Conservation (phyloP, 768 basidiomycete species). For the Rhodotorula babjevae region DNA sequence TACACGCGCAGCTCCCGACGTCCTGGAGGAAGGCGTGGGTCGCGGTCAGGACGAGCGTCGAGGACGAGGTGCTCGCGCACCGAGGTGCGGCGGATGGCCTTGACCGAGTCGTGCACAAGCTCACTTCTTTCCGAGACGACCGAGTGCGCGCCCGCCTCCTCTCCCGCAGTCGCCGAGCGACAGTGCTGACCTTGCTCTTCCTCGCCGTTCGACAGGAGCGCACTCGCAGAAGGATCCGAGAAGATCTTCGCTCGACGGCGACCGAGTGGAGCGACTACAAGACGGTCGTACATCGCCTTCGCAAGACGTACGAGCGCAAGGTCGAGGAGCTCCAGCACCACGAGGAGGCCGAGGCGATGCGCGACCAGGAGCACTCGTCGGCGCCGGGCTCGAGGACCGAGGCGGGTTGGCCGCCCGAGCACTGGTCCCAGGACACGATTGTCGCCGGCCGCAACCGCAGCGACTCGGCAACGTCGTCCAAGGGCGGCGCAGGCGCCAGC, state of each 20-base stretch:
- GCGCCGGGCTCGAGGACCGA: neutral
- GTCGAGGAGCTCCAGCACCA: constrained; percentile 39
- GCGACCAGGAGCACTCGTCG: neutral
- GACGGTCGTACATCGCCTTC: constrained; percentile 25
- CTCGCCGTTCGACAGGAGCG: constrained; percentile 27
- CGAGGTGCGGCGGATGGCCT: constrained; percentile 5
- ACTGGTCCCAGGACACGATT: constrained; percentile 4
- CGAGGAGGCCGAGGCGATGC: constrained; percentile 28
- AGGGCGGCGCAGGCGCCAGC: neutral
- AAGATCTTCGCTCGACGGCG: constrained; percentile 31
- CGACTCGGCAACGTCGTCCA: constrained; percentile 14
- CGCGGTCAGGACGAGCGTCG: constrained; percentile 14
- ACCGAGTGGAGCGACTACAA: constrained; percentile 39
- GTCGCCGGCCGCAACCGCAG: constrained; percentile 10
- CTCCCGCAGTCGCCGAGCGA: neutral
- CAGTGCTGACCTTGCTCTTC: neutral
- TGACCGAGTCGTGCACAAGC: constrained; percentile 7
- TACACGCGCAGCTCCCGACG: constrained; percentile 11
- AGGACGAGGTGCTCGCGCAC: constrained; percentile 30
- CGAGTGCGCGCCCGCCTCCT: constrained; percentile 11
- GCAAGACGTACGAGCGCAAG: constrained; percentile 40
- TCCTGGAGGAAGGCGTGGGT: constrained; percentile 31
- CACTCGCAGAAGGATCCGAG: constrained; percentile 36
- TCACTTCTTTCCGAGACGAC: constrained; percentile 25
- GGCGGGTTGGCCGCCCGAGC: constrained; percentile 29